Base-by-base conservation (phyloP, 306 rosid genomes). In the Rosa persica region DNA sequence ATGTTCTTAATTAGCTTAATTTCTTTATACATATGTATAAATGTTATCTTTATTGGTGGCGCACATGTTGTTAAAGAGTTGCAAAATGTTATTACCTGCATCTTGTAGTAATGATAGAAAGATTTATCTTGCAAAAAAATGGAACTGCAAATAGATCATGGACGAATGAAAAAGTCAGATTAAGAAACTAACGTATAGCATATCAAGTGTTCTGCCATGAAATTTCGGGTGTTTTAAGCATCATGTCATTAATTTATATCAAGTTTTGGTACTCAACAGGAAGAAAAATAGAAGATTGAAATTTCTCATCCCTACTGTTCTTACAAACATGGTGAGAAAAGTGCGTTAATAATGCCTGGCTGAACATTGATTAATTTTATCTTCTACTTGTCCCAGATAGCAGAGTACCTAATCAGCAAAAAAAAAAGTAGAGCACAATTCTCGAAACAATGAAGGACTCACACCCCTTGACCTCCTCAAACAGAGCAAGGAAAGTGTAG, bases 391-490 rank as follows among this genome's bases (percentile, higher is more conserved):
- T 70, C 72, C 47, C 82, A 93, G 98, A 88, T 93, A 44, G 87
- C 89, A 9, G 93, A 93, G 80, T 85, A 77, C 82, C 78, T 93
- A 84, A 90, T 93, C 86, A 87, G 52, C 77, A 85, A 80, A 61
- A 73, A 73, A 73, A 9, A 82, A 83, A 77, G 82, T 87, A 71
- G 91, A 80, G 27, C 75, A 89, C 10, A 93, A 93, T 75, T 74
- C 75, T 70, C 77, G 77, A 30, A 93, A 93, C 89, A 76, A 46
- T 27, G 87, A 52, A 81, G 98, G 91, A 38, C 6, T 79, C 65
- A 87, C 98, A 51, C 90, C 91, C 47, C 88, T 93, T 3, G 94
- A 90, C 81, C 78, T 93, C 70, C 87, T 93, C 20, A 86, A 85
- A 25, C 85, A 85, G 67, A 77, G 84, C 13, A 86, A 64, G 73